Conservation (phyloP, 2,329 filamentous ascomycete genomes). For the Pezicula radicicola region DNA sequence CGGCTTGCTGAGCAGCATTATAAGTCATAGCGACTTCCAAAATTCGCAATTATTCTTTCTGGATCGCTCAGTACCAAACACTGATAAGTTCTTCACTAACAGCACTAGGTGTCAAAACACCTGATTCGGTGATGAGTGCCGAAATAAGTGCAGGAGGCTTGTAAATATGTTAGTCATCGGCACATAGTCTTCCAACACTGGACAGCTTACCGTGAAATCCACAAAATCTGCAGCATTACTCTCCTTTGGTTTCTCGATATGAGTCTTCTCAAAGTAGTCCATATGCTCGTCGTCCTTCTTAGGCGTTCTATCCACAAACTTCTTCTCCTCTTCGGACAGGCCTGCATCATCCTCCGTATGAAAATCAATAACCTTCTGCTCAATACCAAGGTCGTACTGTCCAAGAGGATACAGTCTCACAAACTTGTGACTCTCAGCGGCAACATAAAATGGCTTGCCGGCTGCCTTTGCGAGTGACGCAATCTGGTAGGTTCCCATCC, state of each 20-base stretch:
- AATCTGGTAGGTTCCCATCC: conserved; percentile 84
- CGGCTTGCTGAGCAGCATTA: too few species aligned
- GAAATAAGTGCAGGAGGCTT: conserved; percentile 67
- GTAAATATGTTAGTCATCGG: conserved; percentile 21
- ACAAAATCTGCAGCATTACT: conserved; percentile 47
- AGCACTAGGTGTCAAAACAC: conserved; percentile 66
- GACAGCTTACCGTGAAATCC: conserved; percentile 61
- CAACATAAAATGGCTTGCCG: conserved; percentile 78
- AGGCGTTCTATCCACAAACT: conserved; percentile 15
- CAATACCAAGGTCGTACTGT: conserved; percentile 77
- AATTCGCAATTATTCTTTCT: too few species aligned
- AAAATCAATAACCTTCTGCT: conserved; percentile 76
- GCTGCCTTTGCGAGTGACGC: conserved; percentile 71
- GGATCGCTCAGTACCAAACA: conserved; percentile 23
- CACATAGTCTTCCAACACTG: not conserved
- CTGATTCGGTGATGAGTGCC: conserved; percentile 73
- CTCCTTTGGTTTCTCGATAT: conserved; percentile 16
- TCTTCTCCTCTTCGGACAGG: conserved; percentile 24
- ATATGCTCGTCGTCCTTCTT: conserved; percentile 14
- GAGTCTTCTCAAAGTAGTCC: conserved; percentile 22
- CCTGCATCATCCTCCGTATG: conserved; percentile 53
- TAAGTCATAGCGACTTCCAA: too few species aligned
- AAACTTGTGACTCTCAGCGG: conserved; percentile 96
- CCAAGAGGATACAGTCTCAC: conserved; percentile 80
- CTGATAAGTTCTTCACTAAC: conserved; percentile 67